Percentiles rank a stretch among this genome's conserved stretches.
Conservation (phyloP, 192 early-diverging fungal genomes). For the Coemansia sp. region DNA sequence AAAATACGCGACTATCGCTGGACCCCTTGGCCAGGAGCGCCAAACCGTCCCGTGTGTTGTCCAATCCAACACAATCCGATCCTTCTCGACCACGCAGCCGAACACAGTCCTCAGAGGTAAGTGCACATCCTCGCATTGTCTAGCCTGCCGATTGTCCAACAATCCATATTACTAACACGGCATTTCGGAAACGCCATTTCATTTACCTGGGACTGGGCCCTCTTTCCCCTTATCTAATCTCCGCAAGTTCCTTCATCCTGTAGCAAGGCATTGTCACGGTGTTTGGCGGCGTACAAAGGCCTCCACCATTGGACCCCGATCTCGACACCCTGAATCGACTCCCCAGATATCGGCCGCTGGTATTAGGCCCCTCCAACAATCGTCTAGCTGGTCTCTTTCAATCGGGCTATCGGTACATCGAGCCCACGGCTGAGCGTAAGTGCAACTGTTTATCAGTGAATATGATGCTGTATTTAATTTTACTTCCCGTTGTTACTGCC, state of each 20-base stretch:
- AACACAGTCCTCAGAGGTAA: conserved; percentile 54
- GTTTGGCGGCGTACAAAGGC: conserved; percentile 40
- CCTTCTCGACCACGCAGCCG: conserved; percentile 43
- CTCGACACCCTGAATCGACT: conserved; percentile 49
- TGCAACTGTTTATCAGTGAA: conserved; percentile 8
- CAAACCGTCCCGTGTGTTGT: conserved; percentile 40
- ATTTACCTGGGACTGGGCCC: not conserved
- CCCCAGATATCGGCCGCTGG: conserved; percentile 43
- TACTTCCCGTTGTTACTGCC: not conserved
- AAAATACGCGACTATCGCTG: conserved; percentile 24
- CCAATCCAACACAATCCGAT: conserved; percentile 25
- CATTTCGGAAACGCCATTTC: not conserved
- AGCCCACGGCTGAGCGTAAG: conserved; percentile 56
- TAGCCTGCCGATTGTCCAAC: not conserved
- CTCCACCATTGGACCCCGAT: conserved; percentile 49
- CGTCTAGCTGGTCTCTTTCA: conserved; percentile 51
- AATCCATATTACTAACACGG: not conserved
- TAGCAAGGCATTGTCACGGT: conserved; percentile 54
- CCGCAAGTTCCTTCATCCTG: conserved; percentile 1
- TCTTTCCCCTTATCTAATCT: not conserved
- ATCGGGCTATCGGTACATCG: conserved; percentile 44
- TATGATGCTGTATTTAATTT: not conserved
- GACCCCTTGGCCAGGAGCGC: conserved; percentile 28
- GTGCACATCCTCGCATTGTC: not conserved
- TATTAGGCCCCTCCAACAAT: conserved; percentile 44